Conservation (phyloP, 495 filamentous ascomycete genomes). For the Aspergillus coremiiformis region DNA sequence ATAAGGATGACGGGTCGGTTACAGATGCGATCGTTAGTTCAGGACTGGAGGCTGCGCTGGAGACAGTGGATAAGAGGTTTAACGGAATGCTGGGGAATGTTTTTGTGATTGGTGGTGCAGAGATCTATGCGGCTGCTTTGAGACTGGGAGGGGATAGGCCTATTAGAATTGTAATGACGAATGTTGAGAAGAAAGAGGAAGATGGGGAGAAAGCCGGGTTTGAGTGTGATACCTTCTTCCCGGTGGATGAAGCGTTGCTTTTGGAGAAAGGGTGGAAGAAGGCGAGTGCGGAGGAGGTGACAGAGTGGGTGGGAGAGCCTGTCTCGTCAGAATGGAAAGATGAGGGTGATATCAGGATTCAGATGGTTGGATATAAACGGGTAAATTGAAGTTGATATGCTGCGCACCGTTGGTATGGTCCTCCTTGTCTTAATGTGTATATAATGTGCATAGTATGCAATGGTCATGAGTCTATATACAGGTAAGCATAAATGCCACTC, state of each 20-base stretch:
- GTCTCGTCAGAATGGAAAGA: slow-evolving; percentile 33
- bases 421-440: neutral
- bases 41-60: slow-evolving; percentile 53
- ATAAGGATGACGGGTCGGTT: slow-evolving; percentile 10
- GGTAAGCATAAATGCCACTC: neutral
- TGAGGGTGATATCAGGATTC: slow-evolving; percentile 36
- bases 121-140: slow-evolving; percentile 72
- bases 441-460: neutral
- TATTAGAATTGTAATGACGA: slow-evolving; percentile 40
- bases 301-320: slow-evolving; percentile 39
- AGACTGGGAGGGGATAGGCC: slow-evolving; percentile 15
- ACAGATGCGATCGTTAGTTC: slow-evolving; percentile 32
- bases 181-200: slow-evolving; percentile 33
- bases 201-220: slow-evolving; percentile 47
- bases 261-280: slow-evolving; percentile 29
- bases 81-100: slow-evolving; percentile 40
- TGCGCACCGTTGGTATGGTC: neutral
- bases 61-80: slow-evolving; percentile 22
- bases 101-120: slow-evolving; percentile 84
- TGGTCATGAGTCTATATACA: neutral
- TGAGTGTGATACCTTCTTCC: slow-evolving; percentile 88
- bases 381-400: slow-evolving; percentile 8
- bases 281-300: slow-evolving; percentile 30
- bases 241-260: slow-evolving; percentile 38
- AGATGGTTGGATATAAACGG: slow-evolving; percentile 42